Conservation (phyloP, 2,329 filamentous ascomycete species). For the Hymenoscyphus scutula region DNA sequence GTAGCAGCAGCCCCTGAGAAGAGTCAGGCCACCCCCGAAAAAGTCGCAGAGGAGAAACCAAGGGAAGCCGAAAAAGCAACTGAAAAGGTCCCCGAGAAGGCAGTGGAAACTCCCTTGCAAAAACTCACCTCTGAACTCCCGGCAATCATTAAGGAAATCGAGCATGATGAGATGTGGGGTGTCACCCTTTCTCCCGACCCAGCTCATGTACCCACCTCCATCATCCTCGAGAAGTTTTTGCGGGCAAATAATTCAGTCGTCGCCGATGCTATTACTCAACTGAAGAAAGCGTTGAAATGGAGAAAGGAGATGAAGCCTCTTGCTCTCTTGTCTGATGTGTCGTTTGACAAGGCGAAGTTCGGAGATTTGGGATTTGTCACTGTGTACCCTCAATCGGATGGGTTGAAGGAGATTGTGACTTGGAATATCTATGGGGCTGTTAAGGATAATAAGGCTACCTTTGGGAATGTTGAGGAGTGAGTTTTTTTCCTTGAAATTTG, state of each 20-base stretch:
- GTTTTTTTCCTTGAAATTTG: slow-evolving; percentile 32
- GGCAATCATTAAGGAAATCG: slow-evolving; percentile 54
- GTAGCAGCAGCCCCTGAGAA: slow-evolving; percentile 4
- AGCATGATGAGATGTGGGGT: slow-evolving; percentile 82
- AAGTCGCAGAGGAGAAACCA: slow-evolving; percentile 3
- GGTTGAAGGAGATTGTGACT: slow-evolving; percentile 65
- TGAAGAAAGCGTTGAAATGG: slow-evolving; percentile 78
- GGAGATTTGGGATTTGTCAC: slow-evolving; percentile 78
- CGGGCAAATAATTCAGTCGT: slow-evolving; percentile 82
- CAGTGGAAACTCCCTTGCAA: slow-evolving; percentile 41
- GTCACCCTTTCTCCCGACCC: slow-evolving; percentile 54
- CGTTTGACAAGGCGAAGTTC: slow-evolving; percentile 69
- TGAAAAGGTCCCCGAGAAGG: too few species aligned
- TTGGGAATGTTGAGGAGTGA: slow-evolving; percentile 78
- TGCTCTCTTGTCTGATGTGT: slow-evolving; percentile 58
- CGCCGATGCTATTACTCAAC: slow-evolving; percentile 71
- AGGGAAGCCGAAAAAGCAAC: slow-evolving; percentile 7
- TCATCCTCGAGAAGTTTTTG: slow-evolving; percentile 90
- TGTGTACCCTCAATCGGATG: slow-evolving; percentile 56
- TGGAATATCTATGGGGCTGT: slow-evolving; percentile 94
- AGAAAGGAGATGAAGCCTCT: slow-evolving; percentile 72
- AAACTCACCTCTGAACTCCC: slow-evolving; percentile 59
- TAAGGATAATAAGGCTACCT: slow-evolving; percentile 76
- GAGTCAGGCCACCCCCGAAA: slow-evolving; percentile 1
- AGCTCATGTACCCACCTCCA: slow-evolving; percentile 69